A percentile compares a stretch with the other conserved stretches of the same genome.
Evolutionary conservation across 345 rosid genomes (phyloP).

Genomic region (Citropsis articulata): DNA sequence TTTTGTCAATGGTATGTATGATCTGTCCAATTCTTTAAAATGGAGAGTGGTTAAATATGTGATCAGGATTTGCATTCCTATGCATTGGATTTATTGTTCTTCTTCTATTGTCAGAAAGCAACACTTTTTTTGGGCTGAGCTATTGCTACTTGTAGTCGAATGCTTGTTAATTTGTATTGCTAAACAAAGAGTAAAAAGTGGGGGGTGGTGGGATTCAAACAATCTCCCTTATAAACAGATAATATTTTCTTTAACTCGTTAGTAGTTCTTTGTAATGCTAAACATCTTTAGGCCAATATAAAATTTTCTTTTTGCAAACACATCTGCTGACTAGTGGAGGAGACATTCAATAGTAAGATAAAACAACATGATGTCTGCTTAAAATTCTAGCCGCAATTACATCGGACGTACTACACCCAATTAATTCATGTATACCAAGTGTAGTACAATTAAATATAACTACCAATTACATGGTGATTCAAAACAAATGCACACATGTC

Average conservation of each 20-base stretch:
- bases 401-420: no score
- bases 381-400: background rate
- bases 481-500: no score
- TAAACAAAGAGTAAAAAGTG: background rate
- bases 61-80: background rate
- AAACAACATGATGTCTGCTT: background rate
- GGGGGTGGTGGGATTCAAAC: background rate
- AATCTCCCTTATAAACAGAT: background rate
- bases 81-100: conserved; percentile 1
- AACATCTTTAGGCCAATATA: background rate
- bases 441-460: no score
- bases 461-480: no score
- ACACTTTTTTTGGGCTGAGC: background rate
- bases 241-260: background rate
- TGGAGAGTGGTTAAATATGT: background rate
- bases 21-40: conserved; percentile 8
- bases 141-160: background rate
- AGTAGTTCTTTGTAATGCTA: background rate
- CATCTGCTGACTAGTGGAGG: background rate
- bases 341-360: background rate
- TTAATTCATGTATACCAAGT: no score
- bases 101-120: background rate
- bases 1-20: conserved; percentile 72
- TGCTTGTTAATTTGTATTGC: background rate
- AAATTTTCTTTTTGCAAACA: background rate